Evolutionary conservation across 1,284 basidiomycete species (phyloP).

Genomic region (Pseudozyma flocculosa): DNA sequence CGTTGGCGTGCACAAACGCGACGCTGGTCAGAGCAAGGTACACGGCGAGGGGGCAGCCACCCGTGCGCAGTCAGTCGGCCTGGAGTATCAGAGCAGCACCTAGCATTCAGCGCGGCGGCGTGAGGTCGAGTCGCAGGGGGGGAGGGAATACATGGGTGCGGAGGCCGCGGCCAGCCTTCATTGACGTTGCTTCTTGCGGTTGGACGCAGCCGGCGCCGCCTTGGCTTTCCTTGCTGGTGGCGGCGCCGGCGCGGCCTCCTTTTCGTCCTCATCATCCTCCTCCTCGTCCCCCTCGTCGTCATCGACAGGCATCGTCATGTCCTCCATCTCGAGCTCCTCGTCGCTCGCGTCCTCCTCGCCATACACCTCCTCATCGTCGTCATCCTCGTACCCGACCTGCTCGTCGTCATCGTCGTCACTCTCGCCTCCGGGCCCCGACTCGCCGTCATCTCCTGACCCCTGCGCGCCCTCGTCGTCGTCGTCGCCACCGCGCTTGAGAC

Average conservation of each 20-base stretch:
- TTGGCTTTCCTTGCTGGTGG: not conserved
- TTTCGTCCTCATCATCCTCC: slow-evolving; percentile 15
- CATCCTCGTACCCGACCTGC: slow-evolving; percentile 24
- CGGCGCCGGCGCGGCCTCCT: slow-evolving; percentile 11
- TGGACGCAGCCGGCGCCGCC: too few species aligned
- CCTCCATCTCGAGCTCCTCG: slow-evolving; percentile 32
- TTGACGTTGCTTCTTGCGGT: slow-evolving; percentile 5
- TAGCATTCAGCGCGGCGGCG: too few species aligned
- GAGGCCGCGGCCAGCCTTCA: slow-evolving; percentile 1
- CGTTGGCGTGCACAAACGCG: too few species aligned
- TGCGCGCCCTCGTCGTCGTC: slow-evolving; percentile 36
- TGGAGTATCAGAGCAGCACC: too few species aligned
- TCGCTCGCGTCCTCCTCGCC: slow-evolving; percentile 18
- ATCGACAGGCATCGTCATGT: slow-evolving; percentile 31
- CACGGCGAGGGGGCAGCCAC: too few species aligned
- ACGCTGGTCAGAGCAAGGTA: too few species aligned
- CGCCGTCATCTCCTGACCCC: slow-evolving; percentile 16
- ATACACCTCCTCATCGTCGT: slow-evolving; percentile 7
- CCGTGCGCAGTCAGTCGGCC: too few species aligned
- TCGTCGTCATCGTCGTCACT: slow-evolving; percentile 33
- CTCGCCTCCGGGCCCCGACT: slow-evolving; percentile 7
- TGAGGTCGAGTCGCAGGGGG: too few species aligned
- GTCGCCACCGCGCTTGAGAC: slow-evolving; percentile 65
- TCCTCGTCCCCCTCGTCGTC: slow-evolving; percentile 22
- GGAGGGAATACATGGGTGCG: too few species aligned